Base-by-base conservation (phyloP, 2,329 filamentous ascomycete species). In the Alternaria postmessia region DNA sequence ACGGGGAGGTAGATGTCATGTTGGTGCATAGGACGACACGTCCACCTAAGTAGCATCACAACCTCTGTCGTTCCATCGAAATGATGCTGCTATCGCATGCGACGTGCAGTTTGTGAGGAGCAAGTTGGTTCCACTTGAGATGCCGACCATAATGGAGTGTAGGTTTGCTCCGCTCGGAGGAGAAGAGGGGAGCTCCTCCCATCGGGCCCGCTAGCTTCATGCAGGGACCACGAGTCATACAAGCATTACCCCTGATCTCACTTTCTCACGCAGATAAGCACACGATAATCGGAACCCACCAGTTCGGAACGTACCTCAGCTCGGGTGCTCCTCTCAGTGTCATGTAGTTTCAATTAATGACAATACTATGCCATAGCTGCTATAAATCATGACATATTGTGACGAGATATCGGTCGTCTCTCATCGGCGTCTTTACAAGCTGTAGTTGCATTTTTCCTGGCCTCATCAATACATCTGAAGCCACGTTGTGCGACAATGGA, bases 401-500 rank as follows among this genome's bases (percentile, higher is more conserved):
- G 14, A 36, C 14, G 34, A 16, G 14, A 36, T 36, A 14, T 36
- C 34, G 12, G 20, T 44, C 41, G 20, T 11, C 24, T 26, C 20
- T 14, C 20, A 22, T n/a, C 24, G 28, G 20, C 24, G 5, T 26
- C 20, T 24, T 18, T 49, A 5, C 11, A 24, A 36, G 14, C 34
- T 36, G 34, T 16, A 36, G 11, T 14, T 51, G 12, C 49, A 53
- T 8, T 11, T 24, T 36, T 38, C 32, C 54, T 14, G 9, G 16
- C 20, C 30, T 32, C 12, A 49, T 16, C 14, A 7, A 0, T 16
- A 36, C 14, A 12, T 16, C 1, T 36, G 34, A 16, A 36, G 34
- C 34, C 34, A 36, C 34, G 12, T 36, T 36, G 34, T 36, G 14
- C 34, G 5, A 36, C 34, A 16, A 59, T 65, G 59, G 56, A 51